A percentile compares a stretch with the other conserved stretches of the same genome.
phyloP scores from a whole-genome alignment of 2,329 filamentous ascomycete genomes.

The Arthrinium puccinioides region DNA sequence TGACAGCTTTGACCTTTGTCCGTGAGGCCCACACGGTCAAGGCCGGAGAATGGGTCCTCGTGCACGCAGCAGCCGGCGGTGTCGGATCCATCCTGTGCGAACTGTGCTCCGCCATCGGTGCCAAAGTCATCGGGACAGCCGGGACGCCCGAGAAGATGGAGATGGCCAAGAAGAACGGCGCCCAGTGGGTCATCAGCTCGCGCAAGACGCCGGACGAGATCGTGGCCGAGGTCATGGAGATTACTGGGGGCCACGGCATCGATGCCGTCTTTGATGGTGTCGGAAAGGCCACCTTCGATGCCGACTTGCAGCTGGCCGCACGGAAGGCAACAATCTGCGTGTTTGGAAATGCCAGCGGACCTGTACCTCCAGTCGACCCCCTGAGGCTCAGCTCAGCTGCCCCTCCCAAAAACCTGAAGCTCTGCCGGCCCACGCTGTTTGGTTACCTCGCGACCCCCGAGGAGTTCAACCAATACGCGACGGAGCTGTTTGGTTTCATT shows the following conservation, averaged over 20 bases:
- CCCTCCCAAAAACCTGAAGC: slow-evolving; percentile 60
- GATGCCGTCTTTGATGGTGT: slow-evolving; percentile 81
- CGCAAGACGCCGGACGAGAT: slow-evolving; percentile 52
- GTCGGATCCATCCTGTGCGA: slow-evolving; percentile 71
- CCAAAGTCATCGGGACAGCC: slow-evolving; percentile 73
- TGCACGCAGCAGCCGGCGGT: slow-evolving; percentile 81
- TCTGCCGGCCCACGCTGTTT: slow-evolving; percentile 68
- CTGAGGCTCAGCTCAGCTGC: slow-evolving; percentile 44
- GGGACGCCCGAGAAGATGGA: slow-evolving; percentile 65
- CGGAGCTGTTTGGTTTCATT: slow-evolving; percentile 68
- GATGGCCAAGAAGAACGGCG: slow-evolving; percentile 63
- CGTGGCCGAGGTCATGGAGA: slow-evolving; percentile 53
- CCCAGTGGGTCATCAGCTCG: slow-evolving; percentile 59
- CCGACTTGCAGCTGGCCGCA: slow-evolving; percentile 64
- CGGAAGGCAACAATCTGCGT: slow-evolving; percentile 70
- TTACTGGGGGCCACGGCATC: slow-evolving; percentile 66
- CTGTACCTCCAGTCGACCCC: slow-evolving; percentile 60
- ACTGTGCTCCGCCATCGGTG: slow-evolving; percentile 64
- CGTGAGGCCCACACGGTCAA: slow-evolving; percentile 71
- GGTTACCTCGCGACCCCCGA: slow-evolving; percentile 63
- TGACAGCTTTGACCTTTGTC: slow-evolving; percentile 75
- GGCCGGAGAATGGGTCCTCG: slow-evolving; percentile 71
- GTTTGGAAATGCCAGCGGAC: slow-evolving; percentile 75
- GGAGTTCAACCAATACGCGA: slow-evolving; percentile 63
- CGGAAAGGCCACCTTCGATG: slow-evolving; percentile 78